These are phyloP conservation scores for Ogataea chonburiensis DNA, from an alignment of 805 yeast genomes.

Conservation along the genomic window DNA sequence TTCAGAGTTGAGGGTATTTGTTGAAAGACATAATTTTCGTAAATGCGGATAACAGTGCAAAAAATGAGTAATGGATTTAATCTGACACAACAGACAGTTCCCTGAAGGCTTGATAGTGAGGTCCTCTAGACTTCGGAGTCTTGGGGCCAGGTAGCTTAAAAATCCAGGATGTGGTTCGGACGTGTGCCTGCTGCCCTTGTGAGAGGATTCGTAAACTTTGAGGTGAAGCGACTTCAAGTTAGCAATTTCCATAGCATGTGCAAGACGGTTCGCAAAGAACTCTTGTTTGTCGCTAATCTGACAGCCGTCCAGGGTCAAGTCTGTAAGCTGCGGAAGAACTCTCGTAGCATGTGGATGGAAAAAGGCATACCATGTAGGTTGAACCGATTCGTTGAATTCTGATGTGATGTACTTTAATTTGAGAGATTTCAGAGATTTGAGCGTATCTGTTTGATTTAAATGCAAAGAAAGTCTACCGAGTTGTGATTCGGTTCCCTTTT, in stretches of 20 bases:
- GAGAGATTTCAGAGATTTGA: constrained; percentile 15
- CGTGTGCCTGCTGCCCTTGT: constrained; percentile 22
- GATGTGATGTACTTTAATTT: constrained; percentile 20
- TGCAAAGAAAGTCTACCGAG: constrained; percentile 13
- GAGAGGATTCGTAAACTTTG: constrained; percentile 29
- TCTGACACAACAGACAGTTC: constrained; percentile 30
- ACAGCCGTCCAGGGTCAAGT: constrained; percentile 24
- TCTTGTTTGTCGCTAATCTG: constrained; percentile 25
- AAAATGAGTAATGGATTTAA: constrained; percentile 18
- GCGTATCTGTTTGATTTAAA: constrained; percentile 8
- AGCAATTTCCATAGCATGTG: constrained; percentile 9
- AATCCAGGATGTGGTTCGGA: constrained; percentile 5
- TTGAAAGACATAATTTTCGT: constrained; percentile 17
- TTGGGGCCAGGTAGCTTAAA: constrained; percentile 18
- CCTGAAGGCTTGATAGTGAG: constrained; percentile 28
- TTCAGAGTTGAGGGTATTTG: constrained; percentile 19
- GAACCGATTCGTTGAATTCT: constrained; percentile 26
- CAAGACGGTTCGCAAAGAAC: constrained; percentile 6
- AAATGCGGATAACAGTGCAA: constrained; percentile 11
- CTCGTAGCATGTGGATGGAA: constrained; percentile 17
- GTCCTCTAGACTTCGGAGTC: constrained; percentile 18
- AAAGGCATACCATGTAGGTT: constrained; percentile 31
- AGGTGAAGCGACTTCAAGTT: constrained; percentile 16
- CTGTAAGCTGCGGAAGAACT: constrained; percentile 12
- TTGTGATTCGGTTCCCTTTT: constrained; percentile 21